Conservation (phyloP, 306 rosid species). For the Vigna reflexopilosa region DNA sequence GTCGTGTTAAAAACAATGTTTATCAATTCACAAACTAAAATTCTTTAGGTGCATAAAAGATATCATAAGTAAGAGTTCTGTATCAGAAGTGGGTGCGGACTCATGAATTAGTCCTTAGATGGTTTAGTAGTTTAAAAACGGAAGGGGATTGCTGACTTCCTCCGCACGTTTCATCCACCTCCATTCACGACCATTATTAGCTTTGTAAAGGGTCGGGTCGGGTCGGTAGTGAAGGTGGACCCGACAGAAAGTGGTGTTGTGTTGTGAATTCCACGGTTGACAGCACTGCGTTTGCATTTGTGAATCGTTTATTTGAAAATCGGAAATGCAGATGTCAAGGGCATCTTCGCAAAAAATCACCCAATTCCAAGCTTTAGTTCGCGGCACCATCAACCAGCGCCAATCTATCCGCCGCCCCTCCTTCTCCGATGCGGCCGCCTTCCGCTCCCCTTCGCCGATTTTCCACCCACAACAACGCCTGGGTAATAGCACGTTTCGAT, state of each 20-base stretch:
- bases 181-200: background rate
- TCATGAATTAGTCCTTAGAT: background rate
- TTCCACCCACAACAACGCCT: background rate
- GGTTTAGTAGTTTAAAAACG: too few species aligned
- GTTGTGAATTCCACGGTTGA: background rate
- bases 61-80: background rate
- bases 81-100: background rate
- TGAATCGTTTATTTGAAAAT: background rate
- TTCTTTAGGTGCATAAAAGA: background rate
- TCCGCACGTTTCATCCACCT: background rate
- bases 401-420: constrained; percentile 34
- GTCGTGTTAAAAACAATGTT: background rate
- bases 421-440: constrained; percentile 39
- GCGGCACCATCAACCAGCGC: constrained; percentile 45
- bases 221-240: background rate
- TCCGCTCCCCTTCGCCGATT: constrained; percentile 21
- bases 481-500: constrained; percentile 52
- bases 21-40: too few species aligned
- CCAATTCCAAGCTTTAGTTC: constrained; percentile 57
- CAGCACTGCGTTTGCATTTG: background rate
- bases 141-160: background rate
- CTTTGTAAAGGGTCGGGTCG: background rate
- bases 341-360: constrained; percentile 39
- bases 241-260: constrained; percentile 6
- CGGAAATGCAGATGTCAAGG: constrained; percentile 51